Evolutionary conservation across 2,329 filamentous ascomycete species (phyloP).

Genomic region (Microcyclospora tardicrescens): DNA sequence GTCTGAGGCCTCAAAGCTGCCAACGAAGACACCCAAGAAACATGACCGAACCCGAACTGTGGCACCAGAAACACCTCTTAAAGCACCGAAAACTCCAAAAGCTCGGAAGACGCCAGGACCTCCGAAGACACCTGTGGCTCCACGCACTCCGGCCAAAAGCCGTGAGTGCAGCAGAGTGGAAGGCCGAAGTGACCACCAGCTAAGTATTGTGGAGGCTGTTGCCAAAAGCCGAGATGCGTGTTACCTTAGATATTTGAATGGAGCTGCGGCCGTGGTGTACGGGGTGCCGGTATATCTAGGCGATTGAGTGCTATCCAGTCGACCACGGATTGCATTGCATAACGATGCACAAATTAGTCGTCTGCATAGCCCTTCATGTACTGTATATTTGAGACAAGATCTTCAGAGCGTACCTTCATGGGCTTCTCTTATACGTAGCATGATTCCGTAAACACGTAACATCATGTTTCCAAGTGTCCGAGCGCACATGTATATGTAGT

Average conservation of each 20-base stretch:
- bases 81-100: constrained; percentile 24
- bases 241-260: constrained; percentile 80
- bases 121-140: constrained; percentile 11
- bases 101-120: constrained; percentile 17
- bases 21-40: constrained; percentile 19
- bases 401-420: too few species aligned
- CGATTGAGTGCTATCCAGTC: constrained; percentile 10
- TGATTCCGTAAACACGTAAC: too few species aligned
- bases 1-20: constrained; percentile 9
- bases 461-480: too few species aligned
- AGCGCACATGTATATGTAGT: too few species aligned
- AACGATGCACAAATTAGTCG: too few species aligned
- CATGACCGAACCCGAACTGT: constrained; percentile 6
- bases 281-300: constrained; percentile 79
- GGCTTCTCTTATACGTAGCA: too few species aligned
- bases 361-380: too few species aligned
- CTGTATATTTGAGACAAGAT: too few species aligned
- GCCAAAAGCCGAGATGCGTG: constrained; percentile 63
- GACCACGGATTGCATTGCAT: too few species aligned
- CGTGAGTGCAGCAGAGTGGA: constrained; percentile 13
- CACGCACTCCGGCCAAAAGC: constrained; percentile 9
- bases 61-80: constrained; percentile 18
- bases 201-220: constrained; percentile 65
- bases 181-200: constrained; percentile 24
- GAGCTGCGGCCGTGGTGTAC: constrained; percentile 86